Evolutionary conservation across 495 filamentous ascomycete species (phyloP).

Genomic region (Penicillium cataractarum): DNA sequence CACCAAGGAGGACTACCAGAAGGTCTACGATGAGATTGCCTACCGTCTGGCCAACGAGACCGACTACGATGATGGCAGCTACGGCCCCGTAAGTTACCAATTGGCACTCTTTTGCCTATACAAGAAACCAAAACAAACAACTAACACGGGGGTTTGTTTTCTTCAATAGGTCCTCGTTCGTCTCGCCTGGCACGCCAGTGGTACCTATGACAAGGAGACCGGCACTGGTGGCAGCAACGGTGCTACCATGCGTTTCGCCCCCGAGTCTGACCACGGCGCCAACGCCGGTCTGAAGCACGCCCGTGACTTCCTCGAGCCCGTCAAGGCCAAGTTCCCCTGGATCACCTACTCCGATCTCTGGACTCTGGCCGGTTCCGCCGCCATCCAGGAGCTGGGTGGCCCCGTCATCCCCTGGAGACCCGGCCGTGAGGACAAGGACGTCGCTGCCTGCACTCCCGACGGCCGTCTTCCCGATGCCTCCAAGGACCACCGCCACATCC

Average conservation of each 20-base stretch:
- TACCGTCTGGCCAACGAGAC: slow-evolving; percentile 79
- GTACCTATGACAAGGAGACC: slow-evolving; percentile 88
- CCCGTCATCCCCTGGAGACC: slow-evolving; percentile 88
- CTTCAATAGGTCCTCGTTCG: slow-evolving; percentile 66
- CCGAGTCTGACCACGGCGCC: slow-evolving; percentile 89
- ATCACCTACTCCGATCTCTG: slow-evolving; percentile 95
- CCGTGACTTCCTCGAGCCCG: slow-evolving; percentile 87
- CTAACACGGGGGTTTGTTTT: background rate
- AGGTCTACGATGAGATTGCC: slow-evolving; percentile 91
- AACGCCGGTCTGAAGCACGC: slow-evolving; percentile 89
- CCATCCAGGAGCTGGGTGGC: slow-evolving; percentile 94
- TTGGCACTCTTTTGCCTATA: background rate
- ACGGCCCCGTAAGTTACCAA: slow-evolving; percentile 69
- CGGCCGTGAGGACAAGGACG: slow-evolving; percentile 80
- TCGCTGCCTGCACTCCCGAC: slow-evolving; percentile 89
- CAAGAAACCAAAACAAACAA: background rate
- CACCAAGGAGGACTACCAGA: slow-evolving; percentile 88
- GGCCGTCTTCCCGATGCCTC: slow-evolving; percentile 90
- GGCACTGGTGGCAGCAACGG: slow-evolving; percentile 93
- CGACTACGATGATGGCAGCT: slow-evolving; percentile 96
- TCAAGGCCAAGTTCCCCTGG: slow-evolving; percentile 92
- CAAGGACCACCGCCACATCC: slow-evolving; percentile 81
- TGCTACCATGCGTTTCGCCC: slow-evolving; percentile 95
- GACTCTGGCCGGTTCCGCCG: slow-evolving; percentile 84
- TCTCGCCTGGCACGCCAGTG: slow-evolving; percentile 85